Conservation (phyloP, 179 eudicot species). For the Corrigiola litoralis region DNA sequence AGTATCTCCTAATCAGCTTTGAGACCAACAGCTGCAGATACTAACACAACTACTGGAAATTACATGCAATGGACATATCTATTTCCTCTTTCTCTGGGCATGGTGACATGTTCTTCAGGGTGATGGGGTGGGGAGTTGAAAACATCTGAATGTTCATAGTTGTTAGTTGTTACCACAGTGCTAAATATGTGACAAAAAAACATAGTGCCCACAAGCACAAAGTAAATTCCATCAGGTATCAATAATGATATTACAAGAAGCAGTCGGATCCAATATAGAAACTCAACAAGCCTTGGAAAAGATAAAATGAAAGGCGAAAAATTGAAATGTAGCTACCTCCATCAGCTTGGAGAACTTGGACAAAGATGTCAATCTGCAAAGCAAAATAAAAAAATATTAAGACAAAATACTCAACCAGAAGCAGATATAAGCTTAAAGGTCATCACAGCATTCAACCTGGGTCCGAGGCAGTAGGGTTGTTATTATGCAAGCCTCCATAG, state of each 20-base stretch:
- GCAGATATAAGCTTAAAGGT: constrained; percentile 3
- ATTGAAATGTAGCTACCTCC: constrained; percentile 51
- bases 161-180: too few relatives aligned
- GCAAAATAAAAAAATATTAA: not conserved
- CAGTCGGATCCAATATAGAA: not conserved
- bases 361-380: constrained; percentile 89
- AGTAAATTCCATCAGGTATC: not conserved
- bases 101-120: too few relatives aligned
- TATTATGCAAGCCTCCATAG: constrained; percentile 93
- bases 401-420: not conserved
- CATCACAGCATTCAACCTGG: constrained; percentile 42
- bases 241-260: not conserved
- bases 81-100: too few relatives aligned
- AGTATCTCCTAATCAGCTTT: not conserved
- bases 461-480: constrained; percentile 84
- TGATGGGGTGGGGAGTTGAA: too few relatives aligned
- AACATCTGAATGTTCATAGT: too few relatives aligned
- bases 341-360: constrained; percentile 98
- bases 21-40: not conserved
- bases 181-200: too few relatives aligned
- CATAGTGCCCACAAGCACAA: not conserved
- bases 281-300: too few relatives aligned
- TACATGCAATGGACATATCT: too few relatives aligned
- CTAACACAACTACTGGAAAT: too few relatives aligned
- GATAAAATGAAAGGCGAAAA: not conserved